Conservation (phyloP, 495 filamentous ascomycete species). For the Hypoxylon intermedium region DNA sequence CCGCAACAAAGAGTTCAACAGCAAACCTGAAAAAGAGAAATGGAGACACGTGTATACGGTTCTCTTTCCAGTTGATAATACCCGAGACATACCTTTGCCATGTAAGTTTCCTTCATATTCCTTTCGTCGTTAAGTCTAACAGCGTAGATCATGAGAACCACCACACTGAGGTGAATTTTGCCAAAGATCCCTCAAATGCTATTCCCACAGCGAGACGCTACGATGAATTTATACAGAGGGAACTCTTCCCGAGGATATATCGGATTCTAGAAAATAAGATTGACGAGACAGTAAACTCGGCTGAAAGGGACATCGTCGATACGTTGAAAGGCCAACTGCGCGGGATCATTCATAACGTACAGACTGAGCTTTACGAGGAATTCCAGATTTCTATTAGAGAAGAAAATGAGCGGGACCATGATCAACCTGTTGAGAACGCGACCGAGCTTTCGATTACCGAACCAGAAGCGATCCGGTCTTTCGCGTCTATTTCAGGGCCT, state of each 20-base stretch:
- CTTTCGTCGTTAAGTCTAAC: background rate
- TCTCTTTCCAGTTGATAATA: conserved; percentile 26
- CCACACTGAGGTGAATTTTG: background rate
- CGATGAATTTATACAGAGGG: background rate
- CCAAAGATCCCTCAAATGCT: background rate
- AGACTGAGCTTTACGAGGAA: background rate
- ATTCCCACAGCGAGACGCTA: background rate
- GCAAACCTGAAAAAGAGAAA: conserved; percentile 29
- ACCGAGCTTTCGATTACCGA: background rate
- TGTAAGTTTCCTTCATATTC: background rate
- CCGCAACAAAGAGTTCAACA: conserved; percentile 23
- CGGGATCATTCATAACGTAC: background rate
- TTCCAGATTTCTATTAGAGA: background rate
- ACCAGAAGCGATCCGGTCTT: background rate
- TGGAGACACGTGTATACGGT: conserved; percentile 29
- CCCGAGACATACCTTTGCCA: background rate
- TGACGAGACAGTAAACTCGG: conserved; percentile 7
- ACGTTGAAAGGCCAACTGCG: conserved; percentile 4
- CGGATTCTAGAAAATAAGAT: conserved; percentile 7
- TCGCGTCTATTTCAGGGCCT: background rate
- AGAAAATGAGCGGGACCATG: background rate
- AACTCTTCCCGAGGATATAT: conserved; percentile 13
- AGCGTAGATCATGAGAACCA: background rate
- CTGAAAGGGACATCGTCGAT: background rate
- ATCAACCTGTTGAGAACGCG: background rate